These are phyloP conservation scores for Monosporascus sp. DNA, from an alignment of 2,329 filamentous ascomycete species.

Conservation along the genomic window DNA sequence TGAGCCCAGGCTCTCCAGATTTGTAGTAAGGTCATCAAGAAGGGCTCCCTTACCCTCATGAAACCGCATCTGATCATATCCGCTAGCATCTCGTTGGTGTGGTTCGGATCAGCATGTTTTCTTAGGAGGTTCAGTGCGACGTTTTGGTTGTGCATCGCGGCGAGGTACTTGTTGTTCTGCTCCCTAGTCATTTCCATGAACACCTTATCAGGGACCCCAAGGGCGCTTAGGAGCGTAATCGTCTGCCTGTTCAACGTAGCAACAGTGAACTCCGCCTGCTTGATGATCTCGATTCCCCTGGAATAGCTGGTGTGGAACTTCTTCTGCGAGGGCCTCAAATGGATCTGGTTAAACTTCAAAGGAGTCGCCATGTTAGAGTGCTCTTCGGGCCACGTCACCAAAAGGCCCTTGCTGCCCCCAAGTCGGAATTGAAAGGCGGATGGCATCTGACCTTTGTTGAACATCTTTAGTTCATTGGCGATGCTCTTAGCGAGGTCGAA, in stretches of 20 bases:
- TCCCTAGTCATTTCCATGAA: conserved; percentile 64
- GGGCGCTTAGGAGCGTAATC: conserved; percentile 74
- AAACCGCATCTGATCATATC: conserved; percentile 78
- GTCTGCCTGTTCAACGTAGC: conserved; percentile 87
- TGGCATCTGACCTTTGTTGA: conserved; percentile 53
- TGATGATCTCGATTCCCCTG: conserved; percentile 78
- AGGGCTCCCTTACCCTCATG: conserved; percentile 69
- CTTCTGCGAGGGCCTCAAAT: conserved; percentile 77
- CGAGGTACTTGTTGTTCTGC: conserved; percentile 65
- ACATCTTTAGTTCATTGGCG: conserved; percentile 61
- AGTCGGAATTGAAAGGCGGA: conserved; percentile 90
- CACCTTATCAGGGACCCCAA: conserved; percentile 64
- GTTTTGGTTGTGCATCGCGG: conserved; percentile 61
- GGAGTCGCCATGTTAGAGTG: background rate
- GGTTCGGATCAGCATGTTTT: conserved; percentile 79
- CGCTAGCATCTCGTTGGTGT: conserved; percentile 69
- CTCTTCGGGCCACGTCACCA: conserved; percentile 66
- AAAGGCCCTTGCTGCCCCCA: conserved; percentile 86
- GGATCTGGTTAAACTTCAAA: conserved; percentile 60
- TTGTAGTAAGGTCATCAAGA: conserved; percentile 70
- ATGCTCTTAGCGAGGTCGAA: conserved; percentile 69
- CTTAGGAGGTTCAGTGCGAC: conserved; percentile 65
- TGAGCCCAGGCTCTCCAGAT: conserved; percentile 88
- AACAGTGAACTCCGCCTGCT: conserved; percentile 68
- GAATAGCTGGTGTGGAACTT: conserved; percentile 72